Evolutionary conservation across 306 rosid species (phyloP).

Genomic region (Adenanthera pavonina): DNA sequence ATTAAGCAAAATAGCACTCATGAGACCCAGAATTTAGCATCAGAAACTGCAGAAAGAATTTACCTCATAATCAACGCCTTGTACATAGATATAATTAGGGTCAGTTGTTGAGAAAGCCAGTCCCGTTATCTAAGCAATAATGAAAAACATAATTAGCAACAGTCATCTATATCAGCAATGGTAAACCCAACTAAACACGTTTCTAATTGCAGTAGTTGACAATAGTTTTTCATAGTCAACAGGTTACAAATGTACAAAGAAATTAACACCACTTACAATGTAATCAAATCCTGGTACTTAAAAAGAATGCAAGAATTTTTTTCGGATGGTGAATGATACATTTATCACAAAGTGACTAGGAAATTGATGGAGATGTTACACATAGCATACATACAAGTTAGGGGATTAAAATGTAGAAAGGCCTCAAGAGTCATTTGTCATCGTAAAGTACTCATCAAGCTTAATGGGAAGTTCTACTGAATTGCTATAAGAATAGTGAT

Average conservation of each 20-base stretch:
- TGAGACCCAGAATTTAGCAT: slow-evolving; percentile 3
- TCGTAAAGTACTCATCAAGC: too few species aligned
- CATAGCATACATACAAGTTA: too few species aligned
- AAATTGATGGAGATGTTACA: too few species aligned
- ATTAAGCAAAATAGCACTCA: neutral
- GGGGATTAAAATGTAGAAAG: too few species aligned
- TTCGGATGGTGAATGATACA: neutral
- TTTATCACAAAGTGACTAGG: neutral
- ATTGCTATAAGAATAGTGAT: too few species aligned
- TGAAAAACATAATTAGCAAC: slow-evolving; percentile 14
- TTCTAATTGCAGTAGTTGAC: slow-evolving; percentile 11
- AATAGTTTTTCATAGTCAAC: slow-evolving; percentile 5
- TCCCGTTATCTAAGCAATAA: slow-evolving; percentile 75
- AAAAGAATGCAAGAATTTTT: slow-evolving; percentile 4
- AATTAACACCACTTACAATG: neutral
- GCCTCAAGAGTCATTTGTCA: too few species aligned
- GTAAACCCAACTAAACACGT: slow-evolving; percentile 15
- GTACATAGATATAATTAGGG: slow-evolving; percentile 73
- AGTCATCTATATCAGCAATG: slow-evolving; percentile 24
- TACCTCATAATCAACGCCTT: slow-evolving; percentile 96
- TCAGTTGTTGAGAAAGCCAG: slow-evolving; percentile 78
- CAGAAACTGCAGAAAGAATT: neutral
- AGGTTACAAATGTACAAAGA: neutral
- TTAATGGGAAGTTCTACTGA: too few species aligned
- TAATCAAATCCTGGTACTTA: neutral